Conservation (phyloP, 2,329 filamentous ascomycete genomes). For the Aspergillus novoparasiticus region DNA sequence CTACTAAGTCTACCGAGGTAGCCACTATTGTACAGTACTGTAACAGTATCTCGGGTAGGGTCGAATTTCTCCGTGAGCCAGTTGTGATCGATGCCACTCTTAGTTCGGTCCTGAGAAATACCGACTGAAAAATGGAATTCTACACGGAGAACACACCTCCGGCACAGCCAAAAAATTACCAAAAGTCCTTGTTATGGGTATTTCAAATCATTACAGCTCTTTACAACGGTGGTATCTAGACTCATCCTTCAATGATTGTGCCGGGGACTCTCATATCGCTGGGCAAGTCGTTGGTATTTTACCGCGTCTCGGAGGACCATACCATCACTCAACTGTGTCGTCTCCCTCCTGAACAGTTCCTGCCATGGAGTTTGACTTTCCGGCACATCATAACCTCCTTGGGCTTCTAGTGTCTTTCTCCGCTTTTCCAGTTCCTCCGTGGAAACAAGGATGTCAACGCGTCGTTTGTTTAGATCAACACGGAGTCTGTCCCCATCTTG, state of each 20-base stretch:
- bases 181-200: neutral
- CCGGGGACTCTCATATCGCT: constrained; percentile 43
- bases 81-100: neutral
- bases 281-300: constrained; percentile 52
- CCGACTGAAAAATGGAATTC: neutral
- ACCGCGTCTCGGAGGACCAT: constrained; percentile 52
- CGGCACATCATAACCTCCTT: constrained; percentile 42
- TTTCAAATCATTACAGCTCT: neutral
- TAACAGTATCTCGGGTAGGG: neutral
- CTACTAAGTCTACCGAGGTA: neutral
- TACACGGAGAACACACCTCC: neutral
- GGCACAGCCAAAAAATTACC: neutral
- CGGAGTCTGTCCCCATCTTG: constrained; percentile 53
- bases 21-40: neutral
- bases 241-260: constrained; percentile 47
- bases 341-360: constrained; percentile 53
- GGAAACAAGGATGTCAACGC: constrained; percentile 52
- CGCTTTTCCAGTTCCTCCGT: constrained; percentile 47
- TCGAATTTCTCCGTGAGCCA: neutral
- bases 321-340: constrained; percentile 48
- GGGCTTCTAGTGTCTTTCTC: constrained; percentile 39
- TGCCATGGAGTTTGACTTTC: constrained; percentile 55
- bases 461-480: constrained; percentile 53
- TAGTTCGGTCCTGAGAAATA: neutral
- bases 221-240: neutral